Percentiles rank a stretch among this genome's conserved stretches.
Evolutionary conservation across 2,329 filamentous ascomycete species (phyloP).

Genomic region (Pseudogymnoascus sp.): DNA sequence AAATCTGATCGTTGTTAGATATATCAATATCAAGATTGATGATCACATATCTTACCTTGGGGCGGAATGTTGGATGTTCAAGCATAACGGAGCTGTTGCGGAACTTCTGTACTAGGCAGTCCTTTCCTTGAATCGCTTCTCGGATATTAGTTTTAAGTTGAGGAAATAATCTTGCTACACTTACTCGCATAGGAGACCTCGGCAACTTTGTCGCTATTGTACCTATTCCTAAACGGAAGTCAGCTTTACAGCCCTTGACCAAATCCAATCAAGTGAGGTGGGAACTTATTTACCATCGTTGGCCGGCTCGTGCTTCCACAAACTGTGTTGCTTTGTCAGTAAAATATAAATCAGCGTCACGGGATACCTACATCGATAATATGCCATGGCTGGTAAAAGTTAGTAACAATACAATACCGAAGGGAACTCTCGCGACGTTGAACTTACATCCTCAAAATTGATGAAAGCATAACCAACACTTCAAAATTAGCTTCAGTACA

Average conservation of each 20-base stretch:
- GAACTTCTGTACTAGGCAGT: conserved; percentile 89
- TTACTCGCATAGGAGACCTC: conserved; percentile 93
- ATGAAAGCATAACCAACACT: conserved; percentile 97
- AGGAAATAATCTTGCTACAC: conserved; percentile 27
- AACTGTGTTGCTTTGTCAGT: conserved; percentile 48
- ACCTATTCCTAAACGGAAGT: conserved; percentile 57
- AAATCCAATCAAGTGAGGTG: conserved; percentile 5
- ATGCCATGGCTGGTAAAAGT: conserved; percentile 53
- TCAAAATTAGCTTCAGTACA: conserved; percentile 28
- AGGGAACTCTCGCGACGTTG: background rate
- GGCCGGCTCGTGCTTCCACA: conserved; percentile 61
- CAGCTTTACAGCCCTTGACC: background rate
- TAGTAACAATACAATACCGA: conserved; percentile 25
- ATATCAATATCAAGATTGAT: conserved; percentile 42
- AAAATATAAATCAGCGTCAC: conserved; percentile 16
- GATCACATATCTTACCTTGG: conserved; percentile 53
- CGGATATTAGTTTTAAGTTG: conserved; percentile 23
- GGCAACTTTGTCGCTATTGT: conserved; percentile 75
- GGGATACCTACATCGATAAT: conserved; percentile 60
- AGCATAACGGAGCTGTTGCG: conserved; percentile 95
- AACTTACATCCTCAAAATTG: conserved; percentile 75
- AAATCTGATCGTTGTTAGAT: conserved; percentile 44
- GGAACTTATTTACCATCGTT: conserved; percentile 50
- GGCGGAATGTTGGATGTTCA: conserved; percentile 72
- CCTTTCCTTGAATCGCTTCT: conserved; percentile 80